These are phyloP conservation scores for Chalaropsis thielavioides DNA, from an alignment of 2,329 filamentous ascomycete genomes.

Conservation along the genomic window DNA sequence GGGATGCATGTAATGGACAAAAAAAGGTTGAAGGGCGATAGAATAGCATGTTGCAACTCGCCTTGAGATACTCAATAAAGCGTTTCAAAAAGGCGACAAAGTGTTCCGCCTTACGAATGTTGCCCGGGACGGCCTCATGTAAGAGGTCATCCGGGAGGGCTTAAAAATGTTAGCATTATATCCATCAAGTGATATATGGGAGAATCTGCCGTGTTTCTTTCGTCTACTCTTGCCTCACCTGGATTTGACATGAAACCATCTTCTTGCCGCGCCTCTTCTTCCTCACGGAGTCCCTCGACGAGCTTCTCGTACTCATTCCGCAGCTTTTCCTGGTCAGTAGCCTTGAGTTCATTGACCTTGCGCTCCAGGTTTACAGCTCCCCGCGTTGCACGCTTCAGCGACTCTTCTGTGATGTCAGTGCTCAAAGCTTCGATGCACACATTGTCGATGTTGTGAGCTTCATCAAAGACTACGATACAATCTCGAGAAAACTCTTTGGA, in stretches of 20 bases:
- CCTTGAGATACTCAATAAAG: constrained; percentile 93
- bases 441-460: constrained; percentile 98
- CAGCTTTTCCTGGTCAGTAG: constrained; percentile 85
- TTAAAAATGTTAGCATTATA: constrained; percentile 18
- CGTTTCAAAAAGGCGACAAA: constrained; percentile 89
- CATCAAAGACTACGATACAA: constrained; percentile 96
- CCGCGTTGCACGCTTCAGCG: constrained; percentile 73
- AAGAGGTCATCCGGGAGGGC: constrained; percentile 85
- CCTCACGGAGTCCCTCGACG: constrained; percentile 76
- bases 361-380: constrained; percentile 83
- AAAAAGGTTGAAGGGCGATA: no score
- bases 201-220: background rate
- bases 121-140: constrained; percentile 90
- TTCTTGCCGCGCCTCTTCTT: constrained; percentile 79
- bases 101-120: constrained; percentile 89
- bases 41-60: constrained; percentile 20
- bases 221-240: constrained; percentile 23
- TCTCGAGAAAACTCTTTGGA: constrained; percentile 95
- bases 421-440: constrained; percentile 96
- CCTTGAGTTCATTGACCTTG: constrained; percentile 87
- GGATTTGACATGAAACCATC: constrained; percentile 94
- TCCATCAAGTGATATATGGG: no score
- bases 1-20: no score
- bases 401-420: constrained; percentile 93
- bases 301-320: constrained; percentile 93